Conservation (phyloP, 139 green algal species). For the Picochlorum costavermella region DNA sequence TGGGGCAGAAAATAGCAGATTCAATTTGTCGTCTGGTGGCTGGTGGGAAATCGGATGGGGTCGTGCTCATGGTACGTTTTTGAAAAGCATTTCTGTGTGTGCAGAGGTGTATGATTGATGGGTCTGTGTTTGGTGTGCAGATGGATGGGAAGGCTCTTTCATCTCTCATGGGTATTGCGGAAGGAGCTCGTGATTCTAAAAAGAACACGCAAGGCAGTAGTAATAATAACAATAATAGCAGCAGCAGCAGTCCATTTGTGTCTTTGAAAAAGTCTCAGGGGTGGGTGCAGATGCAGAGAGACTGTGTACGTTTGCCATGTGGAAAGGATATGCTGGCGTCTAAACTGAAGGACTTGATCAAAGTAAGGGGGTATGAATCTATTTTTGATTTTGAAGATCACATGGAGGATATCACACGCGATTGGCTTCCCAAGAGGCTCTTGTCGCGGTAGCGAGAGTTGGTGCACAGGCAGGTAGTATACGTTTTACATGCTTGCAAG, state of each 20-base stretch:
- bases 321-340: constrained; percentile 5
- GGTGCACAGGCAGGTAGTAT: not conserved
- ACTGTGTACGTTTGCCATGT: constrained; percentile 8
- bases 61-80: constrained; percentile 17
- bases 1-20: constrained; percentile 47
- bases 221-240: not conserved
- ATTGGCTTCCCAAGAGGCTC: constrained; percentile 27
- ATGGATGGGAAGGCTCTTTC: not conserved
- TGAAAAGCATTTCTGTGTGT: not conserved
- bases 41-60: not conserved
- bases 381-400: constrained; percentile 50
- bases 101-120: no score
- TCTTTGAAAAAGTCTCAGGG: not conserved
- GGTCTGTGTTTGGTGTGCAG: not conserved
- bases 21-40: constrained; percentile 18
- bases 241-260: not conserved
- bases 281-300: constrained; percentile 2
- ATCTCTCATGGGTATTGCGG: constrained; percentile 7
- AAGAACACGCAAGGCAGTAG: no score
- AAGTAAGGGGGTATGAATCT: constrained; percentile 15
- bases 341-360: constrained; percentile 6
- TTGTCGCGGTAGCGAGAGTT: not conserved
- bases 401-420: constrained; percentile 22
- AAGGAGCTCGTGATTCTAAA: no score
- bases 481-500: not conserved